phyloP scores from a whole-genome alignment of 257 asterid species.

The Nicotiana sylvestris region DNA sequence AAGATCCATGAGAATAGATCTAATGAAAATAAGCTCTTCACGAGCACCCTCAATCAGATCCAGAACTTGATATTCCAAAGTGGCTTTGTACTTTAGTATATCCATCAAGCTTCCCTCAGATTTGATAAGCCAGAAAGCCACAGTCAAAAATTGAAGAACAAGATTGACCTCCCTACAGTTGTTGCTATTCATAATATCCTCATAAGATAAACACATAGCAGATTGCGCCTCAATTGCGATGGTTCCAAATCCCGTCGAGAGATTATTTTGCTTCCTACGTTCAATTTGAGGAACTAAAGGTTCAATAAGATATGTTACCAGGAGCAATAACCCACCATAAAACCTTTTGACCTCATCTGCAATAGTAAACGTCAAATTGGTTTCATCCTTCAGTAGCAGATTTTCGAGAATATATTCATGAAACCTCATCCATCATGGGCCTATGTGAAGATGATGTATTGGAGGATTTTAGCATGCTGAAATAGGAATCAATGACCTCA shows the following conservation, averaged over 20 bases:
- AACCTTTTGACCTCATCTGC: not conserved
- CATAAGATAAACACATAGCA: not conserved
- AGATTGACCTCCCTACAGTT: not conserved
- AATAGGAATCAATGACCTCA: not conserved
- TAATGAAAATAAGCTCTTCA: constrained; percentile 10
- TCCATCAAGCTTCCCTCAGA: not conserved
- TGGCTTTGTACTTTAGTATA: not conserved
- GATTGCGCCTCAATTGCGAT: not conserved
- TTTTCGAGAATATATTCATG: not conserved
- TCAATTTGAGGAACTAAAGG: not conserved
- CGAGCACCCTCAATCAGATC: constrained; percentile 6
- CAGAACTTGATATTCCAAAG: not conserved
- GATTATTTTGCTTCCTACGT: not conserved
- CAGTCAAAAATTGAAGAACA: not conserved
- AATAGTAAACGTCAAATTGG: not conserved
- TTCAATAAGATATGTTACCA: not conserved
- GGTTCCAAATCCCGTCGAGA: not conserved
- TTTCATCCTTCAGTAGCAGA: not conserved
- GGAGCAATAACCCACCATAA: not conserved
- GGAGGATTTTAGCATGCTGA: not conserved
- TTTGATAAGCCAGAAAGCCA: not conserved
- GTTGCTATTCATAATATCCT: not conserved
- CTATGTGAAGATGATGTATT: not conserved
- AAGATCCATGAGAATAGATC: constrained; percentile 1
- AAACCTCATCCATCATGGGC: not conserved